Evolutionary conservation across 495 filamentous ascomycete species (phyloP).

Genomic region (Amorphotheca resinae): DNA sequence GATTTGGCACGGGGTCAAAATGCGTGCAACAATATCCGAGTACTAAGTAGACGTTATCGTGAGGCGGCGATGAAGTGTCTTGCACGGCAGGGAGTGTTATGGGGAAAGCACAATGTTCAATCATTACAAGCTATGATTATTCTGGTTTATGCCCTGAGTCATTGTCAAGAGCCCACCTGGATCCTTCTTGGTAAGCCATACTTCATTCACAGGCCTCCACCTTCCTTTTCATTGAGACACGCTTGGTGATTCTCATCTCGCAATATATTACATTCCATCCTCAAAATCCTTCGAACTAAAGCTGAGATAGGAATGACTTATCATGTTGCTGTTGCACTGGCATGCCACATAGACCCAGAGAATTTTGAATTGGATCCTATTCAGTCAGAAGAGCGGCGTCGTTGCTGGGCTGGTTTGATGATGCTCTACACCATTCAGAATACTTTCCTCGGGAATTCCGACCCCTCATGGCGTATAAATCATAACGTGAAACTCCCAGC

Average conservation of each 20-base stretch:
- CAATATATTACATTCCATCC: too few relatives aligned
- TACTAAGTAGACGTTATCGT: slow-evolving; percentile 30
- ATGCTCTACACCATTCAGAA: slow-evolving; percentile 35
- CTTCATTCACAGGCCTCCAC: too few relatives aligned
- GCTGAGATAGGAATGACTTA: slow-evolving; percentile 32
- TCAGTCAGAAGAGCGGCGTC: slow-evolving; percentile 34
- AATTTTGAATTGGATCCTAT: slow-evolving; percentile 29
- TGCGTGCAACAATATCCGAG: slow-evolving; percentile 31
- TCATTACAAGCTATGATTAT: slow-evolving; percentile 35
- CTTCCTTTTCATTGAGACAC: too few relatives aligned
- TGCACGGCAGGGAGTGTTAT: slow-evolving; percentile 28
- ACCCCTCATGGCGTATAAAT: slow-evolving; percentile 10
- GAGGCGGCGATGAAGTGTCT: slow-evolving; percentile 34
- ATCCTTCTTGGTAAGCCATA: slow-evolving; percentile 13
- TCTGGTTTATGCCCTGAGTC: slow-evolving; percentile 30
- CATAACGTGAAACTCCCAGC: slow-evolving; percentile 29
- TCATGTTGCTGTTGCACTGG: slow-evolving; percentile 35
- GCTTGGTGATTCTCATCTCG: too few relatives aligned
- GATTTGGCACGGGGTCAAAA: slow-evolving; percentile 32
- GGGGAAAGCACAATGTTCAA: slow-evolving; percentile 33
- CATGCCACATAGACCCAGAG: slow-evolving; percentile 35
- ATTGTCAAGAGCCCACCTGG: slow-evolving; percentile 31
- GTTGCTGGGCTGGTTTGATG: slow-evolving; percentile 34
- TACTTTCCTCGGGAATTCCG: slow-evolving; percentile 19
- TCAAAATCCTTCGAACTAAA: too few relatives aligned